These are phyloP conservation scores for Populus hybrid DNA, from an alignment of 441 rosid species.

Conservation along the genomic window DNA sequence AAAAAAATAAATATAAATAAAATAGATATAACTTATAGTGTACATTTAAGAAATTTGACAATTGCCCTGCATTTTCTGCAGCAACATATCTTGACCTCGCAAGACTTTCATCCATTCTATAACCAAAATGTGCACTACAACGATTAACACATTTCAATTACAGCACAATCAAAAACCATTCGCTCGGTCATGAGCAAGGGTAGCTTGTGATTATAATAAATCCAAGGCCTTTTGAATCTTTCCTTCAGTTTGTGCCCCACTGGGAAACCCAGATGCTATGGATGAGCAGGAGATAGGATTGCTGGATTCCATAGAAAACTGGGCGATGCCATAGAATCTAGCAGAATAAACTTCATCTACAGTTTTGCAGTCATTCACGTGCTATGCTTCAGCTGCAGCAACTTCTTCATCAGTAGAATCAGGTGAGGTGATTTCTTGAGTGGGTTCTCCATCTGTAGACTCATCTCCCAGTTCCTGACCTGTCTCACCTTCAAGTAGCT, in stretches of 20 bases:
- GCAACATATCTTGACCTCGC: neutral
- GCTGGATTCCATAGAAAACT: conserved; percentile 14
- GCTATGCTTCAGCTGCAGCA: conserved; percentile 56
- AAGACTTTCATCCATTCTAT: conserved; percentile 11
- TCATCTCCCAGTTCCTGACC: conserved; percentile 30
- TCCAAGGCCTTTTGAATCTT: conserved; percentile 9
- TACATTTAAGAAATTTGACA: conserved; percentile 5
- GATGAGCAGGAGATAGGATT: conserved; percentile 9
- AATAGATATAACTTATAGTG: neutral
- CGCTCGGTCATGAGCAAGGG: neutral
- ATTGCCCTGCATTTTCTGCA: neutral
- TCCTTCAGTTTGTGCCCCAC: conserved; percentile 8
- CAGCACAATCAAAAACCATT: conserved; percentile 6
- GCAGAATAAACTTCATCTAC: conserved; percentile 8
- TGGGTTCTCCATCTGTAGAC: conserved; percentile 30
- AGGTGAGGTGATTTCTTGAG: conserved; percentile 40
- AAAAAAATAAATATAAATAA: too few species aligned
- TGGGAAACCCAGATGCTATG: neutral
- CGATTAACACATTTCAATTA: conserved; percentile 7
- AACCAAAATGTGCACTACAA: conserved; percentile 3
- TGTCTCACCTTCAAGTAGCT: conserved; percentile 34
- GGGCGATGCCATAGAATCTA: conserved; percentile 14
- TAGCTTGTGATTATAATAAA: neutral
- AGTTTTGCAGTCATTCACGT: neutral
- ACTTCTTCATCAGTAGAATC: conserved; percentile 77